Evolutionary conservation across 116 monocot species (phyloP), one percentile per base, ranked within the genome.

Genomic region (Zostera marina): DNA sequence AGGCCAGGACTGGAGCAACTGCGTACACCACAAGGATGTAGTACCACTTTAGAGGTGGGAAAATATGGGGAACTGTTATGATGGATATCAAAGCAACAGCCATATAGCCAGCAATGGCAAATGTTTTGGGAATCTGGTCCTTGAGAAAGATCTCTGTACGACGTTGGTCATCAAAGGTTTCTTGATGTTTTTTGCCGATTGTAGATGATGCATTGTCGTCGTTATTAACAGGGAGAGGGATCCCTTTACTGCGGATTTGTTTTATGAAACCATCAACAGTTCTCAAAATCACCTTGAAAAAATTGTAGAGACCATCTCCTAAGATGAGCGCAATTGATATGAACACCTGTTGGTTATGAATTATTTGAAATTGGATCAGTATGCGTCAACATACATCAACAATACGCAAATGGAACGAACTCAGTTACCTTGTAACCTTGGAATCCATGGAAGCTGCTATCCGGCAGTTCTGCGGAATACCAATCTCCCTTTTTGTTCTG

Each of bases 321-420:
- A 94, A 79, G 49, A 94, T 94, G 76, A 94, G 38, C n/a, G 88
- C 73, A 51, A 94, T 88, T 15, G 79, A 58, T 41, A 88, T 75
- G 71, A 94, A 94, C 10, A 92, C 77, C 91, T 91, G 73, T 14
- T n/a, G n/a, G n/a, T n/a, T n/a, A n/a, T n/a, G n/a, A n/a, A n/a
- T n/a, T n/a, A n/a, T n/a, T n/a, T n/a, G n/a, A n/a, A n/a, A n/a
- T n/a, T n/a, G n/a, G n/a, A n/a, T n/a, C n/a, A n/a, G n/a, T n/a
- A n/a, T n/a, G n/a, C n/a, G n/a, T n/a, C n/a, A n/a, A n/a, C n/a
- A n/a, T n/a, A n/a, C n/a, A n/a, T n/a, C n/a, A n/a, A n/a, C n/a
- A n/a, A n/a, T n/a, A n/a, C n/a, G n/a, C n/a, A n/a, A n/a, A n/a
- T n/a, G n/a, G n/a, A n/a, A n/a, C n/a, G n/a, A n/a, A 17, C 10